These are phyloP conservation scores for Aspergillus nanangensis DNA, from an alignment of 495 filamentous ascomycete genomes.

Conservation along the genomic window DNA sequence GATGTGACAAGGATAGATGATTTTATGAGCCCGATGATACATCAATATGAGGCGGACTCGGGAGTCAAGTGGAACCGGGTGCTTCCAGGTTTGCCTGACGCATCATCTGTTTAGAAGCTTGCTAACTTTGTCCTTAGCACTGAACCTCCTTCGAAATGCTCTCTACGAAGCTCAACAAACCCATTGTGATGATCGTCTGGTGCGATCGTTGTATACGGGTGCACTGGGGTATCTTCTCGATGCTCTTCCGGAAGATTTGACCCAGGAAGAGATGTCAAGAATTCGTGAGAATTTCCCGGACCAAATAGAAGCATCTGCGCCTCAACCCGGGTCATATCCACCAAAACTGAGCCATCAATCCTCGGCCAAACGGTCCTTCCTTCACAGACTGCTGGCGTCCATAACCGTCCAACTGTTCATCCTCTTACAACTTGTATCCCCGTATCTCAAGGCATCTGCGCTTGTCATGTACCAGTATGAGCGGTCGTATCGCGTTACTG, in stretches of 20 bases:
- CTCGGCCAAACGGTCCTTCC: slow-evolving; percentile 35
- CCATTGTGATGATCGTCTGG: slow-evolving; percentile 36
- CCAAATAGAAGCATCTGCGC: slow-evolving; percentile 15
- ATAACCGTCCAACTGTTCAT: slow-evolving; percentile 54
- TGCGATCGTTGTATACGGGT: slow-evolving; percentile 64
- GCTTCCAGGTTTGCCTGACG: slow-evolving; percentile 28
- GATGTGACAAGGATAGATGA: slow-evolving; percentile 8
- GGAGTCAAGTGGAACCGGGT: slow-evolving; percentile 40
- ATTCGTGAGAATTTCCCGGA: slow-evolving; percentile 29
- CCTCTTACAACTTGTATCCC: slow-evolving; percentile 50
- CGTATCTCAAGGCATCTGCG: slow-evolving; percentile 52
- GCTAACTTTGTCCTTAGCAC: slow-evolving; percentile 16
- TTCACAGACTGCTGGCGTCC: slow-evolving; percentile 55
- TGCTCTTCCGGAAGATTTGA: slow-evolving; percentile 58
- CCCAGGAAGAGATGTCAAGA: slow-evolving; percentile 25
- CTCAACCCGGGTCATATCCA: no score
- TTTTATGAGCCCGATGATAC: slow-evolving; percentile 1
- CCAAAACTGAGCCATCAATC: no score
- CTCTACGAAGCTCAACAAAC: slow-evolving; percentile 36
- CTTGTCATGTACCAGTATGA: slow-evolving; percentile 56
- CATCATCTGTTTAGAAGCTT: background rate
- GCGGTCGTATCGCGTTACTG: slow-evolving; percentile 56
- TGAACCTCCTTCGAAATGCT: slow-evolving; percentile 36
- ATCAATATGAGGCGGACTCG: slow-evolving; percentile 28
- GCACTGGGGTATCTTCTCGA: slow-evolving; percentile 62